Evolutionary conservation across 1,284 basidiomycete species (phyloP).

Genomic region (Trichosporon asahii): DNA sequence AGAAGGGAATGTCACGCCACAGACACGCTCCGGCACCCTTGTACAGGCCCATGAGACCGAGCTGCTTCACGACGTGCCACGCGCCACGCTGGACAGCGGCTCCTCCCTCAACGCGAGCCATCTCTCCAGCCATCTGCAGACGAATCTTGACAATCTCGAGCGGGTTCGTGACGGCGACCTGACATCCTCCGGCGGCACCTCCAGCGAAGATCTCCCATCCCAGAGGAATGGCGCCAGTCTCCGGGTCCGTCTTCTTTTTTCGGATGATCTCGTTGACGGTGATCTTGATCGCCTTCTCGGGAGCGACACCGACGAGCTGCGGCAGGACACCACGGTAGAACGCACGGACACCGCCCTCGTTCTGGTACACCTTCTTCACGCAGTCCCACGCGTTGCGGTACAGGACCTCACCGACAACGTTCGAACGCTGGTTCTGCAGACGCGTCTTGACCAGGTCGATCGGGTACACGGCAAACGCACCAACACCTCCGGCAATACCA

Average conservation of each 20-base stretch:
- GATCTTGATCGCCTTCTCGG: conserved; percentile 72
- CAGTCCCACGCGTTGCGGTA: conserved; percentile 96
- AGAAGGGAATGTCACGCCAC: conserved; percentile 78
- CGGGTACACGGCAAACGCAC: conserved; percentile 70
- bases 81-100: conserved; percentile 78
- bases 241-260: conserved; percentile 78
- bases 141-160: conserved; percentile 84
- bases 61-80: conserved; percentile 83
- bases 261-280: conserved; percentile 94
- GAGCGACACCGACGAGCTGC: conserved; percentile 94
- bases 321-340: conserved; percentile 96
- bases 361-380: conserved; percentile 86
- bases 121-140: conserved; percentile 84
- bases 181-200: conserved; percentile 89
- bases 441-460: conserved; percentile 64
- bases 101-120: conserved; percentile 67
- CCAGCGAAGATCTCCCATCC: conserved; percentile 86
- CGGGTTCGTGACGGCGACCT: conserved; percentile 98
- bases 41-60: conserved; percentile 90
- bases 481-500: conserved; percentile 73
- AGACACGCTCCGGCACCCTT: conserved; percentile 54
- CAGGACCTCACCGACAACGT: conserved; percentile 86
- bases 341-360: conserved; percentile 84
- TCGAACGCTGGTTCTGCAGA: conserved; percentile 96
- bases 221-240: conserved; percentile 86